Conservation (phyloP, 2,329 filamentous ascomycete genomes). For the Dactylellina cionopaga region DNA sequence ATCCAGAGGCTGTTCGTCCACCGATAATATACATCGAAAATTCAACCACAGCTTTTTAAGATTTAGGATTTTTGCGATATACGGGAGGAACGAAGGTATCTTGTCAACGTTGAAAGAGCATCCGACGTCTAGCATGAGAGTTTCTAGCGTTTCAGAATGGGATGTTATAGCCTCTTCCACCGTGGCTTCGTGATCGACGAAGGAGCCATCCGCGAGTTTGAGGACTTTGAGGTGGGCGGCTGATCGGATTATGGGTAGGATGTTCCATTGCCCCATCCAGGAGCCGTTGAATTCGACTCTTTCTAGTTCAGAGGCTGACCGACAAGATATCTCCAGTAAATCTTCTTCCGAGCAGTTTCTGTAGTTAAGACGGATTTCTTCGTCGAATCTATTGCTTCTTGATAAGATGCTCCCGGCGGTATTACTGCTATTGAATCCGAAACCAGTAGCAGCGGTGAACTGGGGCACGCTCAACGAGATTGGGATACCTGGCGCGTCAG, state of each 20-base stretch:
- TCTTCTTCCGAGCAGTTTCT: constrained; percentile 42
- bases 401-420: constrained; percentile 6
- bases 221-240: constrained; percentile 48
- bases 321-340: constrained; percentile 29
- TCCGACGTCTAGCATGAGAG: constrained; percentile 29
- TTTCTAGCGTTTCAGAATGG: constrained; percentile 35
- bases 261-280: constrained; percentile 51
- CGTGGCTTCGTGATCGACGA: constrained; percentile 30
- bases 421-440: not conserved
- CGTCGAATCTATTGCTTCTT: constrained; percentile 30
- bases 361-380: constrained; percentile 41
- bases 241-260: constrained; percentile 41
- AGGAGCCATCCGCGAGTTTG: constrained; percentile 38
- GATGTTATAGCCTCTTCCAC: constrained; percentile 42
- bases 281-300: constrained; percentile 46
- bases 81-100: constrained; percentile 40
- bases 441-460: not conserved
- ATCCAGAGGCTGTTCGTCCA: constrained; percentile 33
- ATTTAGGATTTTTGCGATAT: constrained; percentile 26
- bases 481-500: constrained; percentile 29
- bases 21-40: constrained; percentile 27
- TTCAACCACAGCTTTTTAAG: constrained; percentile 47
- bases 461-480: constrained; percentile 21
- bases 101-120: constrained; percentile 23
- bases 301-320: constrained; percentile 42